A percentile compares a stretch with the other conserved stretches of the same genome.
phyloP scores from a whole-genome alignment of 805 yeast species.

The Dipodascus albidus region DNA sequence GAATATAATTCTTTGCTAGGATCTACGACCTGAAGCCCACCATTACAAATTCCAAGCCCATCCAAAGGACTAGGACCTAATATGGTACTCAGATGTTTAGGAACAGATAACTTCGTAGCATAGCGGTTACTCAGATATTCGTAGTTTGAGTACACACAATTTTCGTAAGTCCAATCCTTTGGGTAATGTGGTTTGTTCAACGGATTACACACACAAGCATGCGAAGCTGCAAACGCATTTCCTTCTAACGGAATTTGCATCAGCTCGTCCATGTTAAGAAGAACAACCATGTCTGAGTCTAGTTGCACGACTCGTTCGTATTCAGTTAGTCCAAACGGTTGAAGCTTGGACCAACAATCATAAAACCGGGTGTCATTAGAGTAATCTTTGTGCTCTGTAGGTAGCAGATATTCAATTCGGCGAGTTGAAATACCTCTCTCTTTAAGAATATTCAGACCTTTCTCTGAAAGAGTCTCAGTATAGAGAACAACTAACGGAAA shows the following conservation, averaged over 20 bases:
- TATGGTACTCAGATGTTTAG: slow-evolving; percentile 10
- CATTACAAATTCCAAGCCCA: slow-evolving; percentile 43
- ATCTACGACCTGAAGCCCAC: slow-evolving; percentile 43
- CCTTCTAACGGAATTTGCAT: slow-evolving; percentile 32
- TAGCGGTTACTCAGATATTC: slow-evolving; percentile 12
- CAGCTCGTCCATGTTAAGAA: slow-evolving; percentile 48
- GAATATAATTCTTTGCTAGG: slow-evolving; percentile 31
- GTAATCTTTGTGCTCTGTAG: slow-evolving; percentile 34
- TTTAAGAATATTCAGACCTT: slow-evolving; percentile 32
- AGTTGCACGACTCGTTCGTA: slow-evolving; percentile 44
- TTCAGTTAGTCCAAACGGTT: slow-evolving; percentile 39
- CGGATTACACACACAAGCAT: slow-evolving; percentile 57
- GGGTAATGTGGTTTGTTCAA: slow-evolving; percentile 42
- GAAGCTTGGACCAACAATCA: slow-evolving; percentile 53
- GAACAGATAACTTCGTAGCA: slow-evolving; percentile 5
- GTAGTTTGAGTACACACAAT: slow-evolving; percentile 38
- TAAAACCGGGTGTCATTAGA: slow-evolving; percentile 41
- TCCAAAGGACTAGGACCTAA: slow-evolving; percentile 32
- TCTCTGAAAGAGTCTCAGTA: slow-evolving; percentile 34
- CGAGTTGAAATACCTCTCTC: slow-evolving; percentile 31
- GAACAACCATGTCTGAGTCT: slow-evolving; percentile 50
- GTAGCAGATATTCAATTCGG: slow-evolving; percentile 33
- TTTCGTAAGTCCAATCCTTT: slow-evolving; percentile 36
- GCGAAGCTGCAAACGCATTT: slow-evolving; percentile 41
- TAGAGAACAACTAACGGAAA: slow-evolving; percentile 44